Conservation (phyloP, 129 eudicot genomes). For the Centella asiatica region DNA sequence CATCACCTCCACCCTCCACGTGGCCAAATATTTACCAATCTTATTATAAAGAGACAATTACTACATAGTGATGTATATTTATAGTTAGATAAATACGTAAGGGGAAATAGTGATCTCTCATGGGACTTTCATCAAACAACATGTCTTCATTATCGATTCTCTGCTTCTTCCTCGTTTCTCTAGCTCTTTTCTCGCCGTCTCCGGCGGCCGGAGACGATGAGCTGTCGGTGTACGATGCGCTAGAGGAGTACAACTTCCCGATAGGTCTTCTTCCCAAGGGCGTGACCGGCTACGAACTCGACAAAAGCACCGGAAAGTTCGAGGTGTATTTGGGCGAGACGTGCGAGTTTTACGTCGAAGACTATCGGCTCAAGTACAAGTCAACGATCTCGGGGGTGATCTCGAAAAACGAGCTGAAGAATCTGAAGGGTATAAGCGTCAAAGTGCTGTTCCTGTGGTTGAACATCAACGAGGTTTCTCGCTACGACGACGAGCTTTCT, state of each 20-base stretch:
- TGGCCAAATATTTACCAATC: background rate
- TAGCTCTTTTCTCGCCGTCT: background rate
- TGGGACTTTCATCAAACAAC: background rate
- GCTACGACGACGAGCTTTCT: conserved; percentile 40
- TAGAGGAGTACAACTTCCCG: conserved; percentile 41
- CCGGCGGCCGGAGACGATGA: conserved; percentile 1
- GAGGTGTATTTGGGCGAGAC: conserved; percentile 31
- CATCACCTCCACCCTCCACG: background rate
- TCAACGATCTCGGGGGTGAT: conserved; percentile 48
- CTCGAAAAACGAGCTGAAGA: conserved; percentile 22
- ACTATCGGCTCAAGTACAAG: conserved; percentile 43
- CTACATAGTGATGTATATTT: background rate
- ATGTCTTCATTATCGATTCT: conserved; percentile 17
- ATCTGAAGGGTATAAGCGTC: conserved; percentile 50
- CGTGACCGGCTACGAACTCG: conserved; percentile 45
- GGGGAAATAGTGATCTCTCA: background rate
- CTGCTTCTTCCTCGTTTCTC: conserved; percentile 8
- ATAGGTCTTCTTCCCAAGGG: conserved; percentile 55
- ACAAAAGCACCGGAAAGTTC: conserved; percentile 46
- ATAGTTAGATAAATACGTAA: background rate
- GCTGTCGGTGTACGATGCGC: conserved; percentile 35
- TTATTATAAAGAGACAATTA: background rate
- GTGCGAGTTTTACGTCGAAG: conserved; percentile 44
- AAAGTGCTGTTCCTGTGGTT: conserved; percentile 60
- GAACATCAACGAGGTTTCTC: conserved; percentile 41